phyloP scores from a whole-genome alignment of 1,139 yeast species.

The Taphrina confusa region DNA sequence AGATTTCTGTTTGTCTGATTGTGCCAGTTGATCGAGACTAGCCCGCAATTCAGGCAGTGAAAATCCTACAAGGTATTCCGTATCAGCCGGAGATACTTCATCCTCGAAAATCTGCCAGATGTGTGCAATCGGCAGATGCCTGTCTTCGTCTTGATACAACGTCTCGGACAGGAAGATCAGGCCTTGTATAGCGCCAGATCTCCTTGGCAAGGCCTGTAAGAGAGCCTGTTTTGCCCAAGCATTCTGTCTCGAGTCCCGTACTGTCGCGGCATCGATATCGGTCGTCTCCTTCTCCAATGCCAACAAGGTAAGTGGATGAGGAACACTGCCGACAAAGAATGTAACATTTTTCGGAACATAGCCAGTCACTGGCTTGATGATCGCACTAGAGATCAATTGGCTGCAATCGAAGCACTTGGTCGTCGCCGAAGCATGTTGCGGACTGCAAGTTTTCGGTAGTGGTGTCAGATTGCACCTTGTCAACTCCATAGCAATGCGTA shows the following conservation, averaged over 20 bases:
- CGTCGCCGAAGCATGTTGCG: not conserved
- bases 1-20: not conserved
- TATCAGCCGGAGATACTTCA: not conserved
- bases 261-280: slow-evolving; percentile 2
- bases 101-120: slow-evolving; percentile 8
- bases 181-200: slow-evolving; percentile 11
- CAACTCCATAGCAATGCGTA: slow-evolving; percentile 18
- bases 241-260: not conserved
- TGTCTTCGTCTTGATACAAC: slow-evolving; percentile 4
- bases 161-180: slow-evolving; percentile 22
- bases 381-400: slow-evolving; percentile 13
- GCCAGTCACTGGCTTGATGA: slow-evolving; percentile 16
- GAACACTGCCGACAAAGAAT: slow-evolving; percentile 16
- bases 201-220: not conserved
- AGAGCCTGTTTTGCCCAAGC: slow-evolving; percentile 1
- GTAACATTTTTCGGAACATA: slow-evolving; percentile 14
- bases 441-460: slow-evolving; percentile 9
- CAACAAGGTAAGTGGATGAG: slow-evolving; percentile 12
- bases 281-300: slow-evolving; percentile 1
- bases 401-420: slow-evolving; percentile 12
- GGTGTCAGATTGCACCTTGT: slow-evolving; percentile 19
- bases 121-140: slow-evolving; percentile 7
- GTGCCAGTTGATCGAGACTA: slow-evolving; percentile 5
- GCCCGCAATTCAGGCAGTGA: slow-evolving; percentile 14
- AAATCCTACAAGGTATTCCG: slow-evolving; percentile 8